Conservation (phyloP, 2,329 filamentous ascomycete species). For the Monosporascus sp. region DNA sequence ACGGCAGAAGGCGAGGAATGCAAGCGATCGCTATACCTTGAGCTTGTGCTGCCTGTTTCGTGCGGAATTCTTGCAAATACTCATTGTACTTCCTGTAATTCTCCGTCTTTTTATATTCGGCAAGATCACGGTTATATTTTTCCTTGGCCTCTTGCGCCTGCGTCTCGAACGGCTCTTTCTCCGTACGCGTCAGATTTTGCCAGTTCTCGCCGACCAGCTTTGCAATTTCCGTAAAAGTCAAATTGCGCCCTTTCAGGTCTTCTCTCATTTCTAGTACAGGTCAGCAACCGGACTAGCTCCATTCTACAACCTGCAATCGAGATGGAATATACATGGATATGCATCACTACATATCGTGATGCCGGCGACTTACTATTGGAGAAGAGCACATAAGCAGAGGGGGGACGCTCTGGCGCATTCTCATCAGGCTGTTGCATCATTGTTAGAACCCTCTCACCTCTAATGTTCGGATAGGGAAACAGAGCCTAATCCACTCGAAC, state of each 20-base stretch:
- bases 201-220: conserved; percentile 78
- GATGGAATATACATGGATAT: neutral
- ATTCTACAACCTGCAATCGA: neutral
- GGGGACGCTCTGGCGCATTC: conserved; percentile 72
- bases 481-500: neutral
- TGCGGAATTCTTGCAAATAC: conserved; percentile 74
- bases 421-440: conserved; percentile 56
- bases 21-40: conserved; percentile 39
- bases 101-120: conserved; percentile 71
- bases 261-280: conserved; percentile 61
- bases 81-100: conserved; percentile 63
- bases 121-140: conserved; percentile 66
- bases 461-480: neutral
- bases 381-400: conserved; percentile 80
- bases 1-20: neutral
- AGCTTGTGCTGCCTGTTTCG: conserved; percentile 56
- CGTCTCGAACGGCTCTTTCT: conserved; percentile 68
- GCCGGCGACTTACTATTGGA: conserved; percentile 62
- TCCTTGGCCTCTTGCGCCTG: conserved; percentile 71
- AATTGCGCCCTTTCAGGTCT: conserved; percentile 66
- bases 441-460: conserved; percentile 5
- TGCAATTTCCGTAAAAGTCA: conserved; percentile 79
- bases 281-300: neutral
- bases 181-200: conserved; percentile 62
- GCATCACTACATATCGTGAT: neutral